These are phyloP conservation scores for Sugiyamaella pinicola DNA, from an alignment of 1,139 yeast species.

Conservation along the genomic window DNA sequence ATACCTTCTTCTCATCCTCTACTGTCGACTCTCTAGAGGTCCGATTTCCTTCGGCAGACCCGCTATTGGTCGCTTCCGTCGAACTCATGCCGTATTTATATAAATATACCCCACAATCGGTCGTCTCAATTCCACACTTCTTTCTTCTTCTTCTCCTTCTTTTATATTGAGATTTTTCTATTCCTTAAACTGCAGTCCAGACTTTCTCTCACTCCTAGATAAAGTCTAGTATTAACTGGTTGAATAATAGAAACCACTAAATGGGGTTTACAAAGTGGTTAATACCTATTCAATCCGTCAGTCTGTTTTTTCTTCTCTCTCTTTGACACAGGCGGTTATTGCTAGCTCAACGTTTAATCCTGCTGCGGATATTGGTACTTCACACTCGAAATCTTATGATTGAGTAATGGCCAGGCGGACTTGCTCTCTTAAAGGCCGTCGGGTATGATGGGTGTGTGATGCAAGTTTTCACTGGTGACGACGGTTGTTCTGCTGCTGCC, in stretches of 20 bases:
- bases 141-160: no score
- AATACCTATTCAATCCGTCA: no score
- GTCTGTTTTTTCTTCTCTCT: no score
- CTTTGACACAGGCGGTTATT: neutral
- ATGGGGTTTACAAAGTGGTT: no score
- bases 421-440: neutral
- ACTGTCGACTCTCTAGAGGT: conserved; percentile 9
- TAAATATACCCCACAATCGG: neutral
- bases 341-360: neutral
- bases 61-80: neutral
- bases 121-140: no score
- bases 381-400: neutral
- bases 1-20: conserved; percentile 9
- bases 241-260: no score
- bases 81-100: conserved; percentile 7
- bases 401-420: neutral
- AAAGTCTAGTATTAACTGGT: no score
- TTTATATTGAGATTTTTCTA: no score
- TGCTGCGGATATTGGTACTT: neutral
- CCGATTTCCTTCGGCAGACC: neutral
- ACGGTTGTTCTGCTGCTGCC: neutral
- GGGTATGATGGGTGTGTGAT: neutral
- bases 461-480: neutral
- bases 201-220: no score
- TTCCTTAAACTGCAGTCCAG: no score